These are phyloP conservation scores for Phlyctochytrium bullatum DNA, from an alignment of 192 early-diverging fungal species.

Conservation along the genomic window DNA sequence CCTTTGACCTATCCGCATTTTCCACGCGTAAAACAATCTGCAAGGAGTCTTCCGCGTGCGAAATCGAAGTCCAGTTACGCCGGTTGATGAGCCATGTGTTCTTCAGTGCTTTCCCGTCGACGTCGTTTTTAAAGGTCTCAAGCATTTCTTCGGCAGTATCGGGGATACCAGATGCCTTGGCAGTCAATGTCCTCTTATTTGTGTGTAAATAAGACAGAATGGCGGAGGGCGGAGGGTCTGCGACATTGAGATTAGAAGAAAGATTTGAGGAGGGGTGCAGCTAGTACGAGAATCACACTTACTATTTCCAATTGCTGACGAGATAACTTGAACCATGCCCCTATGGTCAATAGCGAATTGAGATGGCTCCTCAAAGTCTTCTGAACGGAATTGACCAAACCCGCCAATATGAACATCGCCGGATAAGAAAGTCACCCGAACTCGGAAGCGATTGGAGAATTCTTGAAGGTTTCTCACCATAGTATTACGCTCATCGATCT, in stretches of 20 bases:
- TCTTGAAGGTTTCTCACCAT: slow-evolving; percentile 66
- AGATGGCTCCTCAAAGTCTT: slow-evolving; percentile 53
- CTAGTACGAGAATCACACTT: slow-evolving; percentile 4
- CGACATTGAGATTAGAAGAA: slow-evolving; percentile 2
- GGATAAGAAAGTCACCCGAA: slow-evolving; percentile 76
- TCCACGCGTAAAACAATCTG: background rate
- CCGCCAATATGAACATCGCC: slow-evolving; percentile 72
- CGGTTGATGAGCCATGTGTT: slow-evolving; percentile 2
- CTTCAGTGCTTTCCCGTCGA: slow-evolving; percentile 47
- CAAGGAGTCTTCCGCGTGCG: slow-evolving; percentile 2
- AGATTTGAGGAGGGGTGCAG: background rate
- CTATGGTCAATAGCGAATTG: slow-evolving; percentile 57
- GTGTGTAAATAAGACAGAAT: slow-evolving; percentile 67
- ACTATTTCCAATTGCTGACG: slow-evolving; percentile 77
- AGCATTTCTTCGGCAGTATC: slow-evolving; percentile 71
- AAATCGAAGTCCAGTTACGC: slow-evolving; percentile 5
- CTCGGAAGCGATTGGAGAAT: slow-evolving; percentile 51
- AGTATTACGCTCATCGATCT: slow-evolving; percentile 66
- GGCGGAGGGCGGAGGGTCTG: slow-evolving; percentile 64
- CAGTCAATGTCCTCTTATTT: slow-evolving; percentile 55
- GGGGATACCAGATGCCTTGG: slow-evolving; percentile 35
- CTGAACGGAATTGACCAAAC: slow-evolving; percentile 58
- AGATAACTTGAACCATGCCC: slow-evolving; percentile 77
- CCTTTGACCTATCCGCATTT: background rate
- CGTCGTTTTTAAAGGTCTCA: slow-evolving; percentile 64